phyloP scores from a whole-genome alignment of 768 basidiomycete species.

The Agaricus subrufescens region DNA sequence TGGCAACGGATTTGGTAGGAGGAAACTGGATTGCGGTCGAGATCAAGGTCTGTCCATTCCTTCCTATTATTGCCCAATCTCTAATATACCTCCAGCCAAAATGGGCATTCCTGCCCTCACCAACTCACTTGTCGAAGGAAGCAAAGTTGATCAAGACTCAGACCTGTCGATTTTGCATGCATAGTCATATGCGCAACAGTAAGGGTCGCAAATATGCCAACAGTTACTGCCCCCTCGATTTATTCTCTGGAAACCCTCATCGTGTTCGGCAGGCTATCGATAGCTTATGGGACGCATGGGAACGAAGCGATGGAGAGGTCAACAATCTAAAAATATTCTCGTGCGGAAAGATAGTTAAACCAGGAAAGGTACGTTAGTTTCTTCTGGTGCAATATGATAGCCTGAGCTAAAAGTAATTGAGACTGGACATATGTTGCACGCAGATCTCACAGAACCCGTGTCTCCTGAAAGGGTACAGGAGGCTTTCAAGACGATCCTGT shows the following conservation, averaged over 20 bases:
- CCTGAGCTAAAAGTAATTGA: constrained; percentile 11
- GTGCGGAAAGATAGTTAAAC: constrained; percentile 52
- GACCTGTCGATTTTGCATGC: constrained; percentile 92
- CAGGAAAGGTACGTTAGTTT: constrained; percentile 42
- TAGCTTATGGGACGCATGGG: constrained; percentile 73
- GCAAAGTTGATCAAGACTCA: constrained; percentile 57
- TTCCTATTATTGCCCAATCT: not conserved
- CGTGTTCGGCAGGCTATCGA: constrained; percentile 64
- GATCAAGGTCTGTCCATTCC: constrained; percentile 66
- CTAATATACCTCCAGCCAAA: constrained; percentile 63
- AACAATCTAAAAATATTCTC: constrained; percentile 87
- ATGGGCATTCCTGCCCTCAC: constrained; percentile 87
- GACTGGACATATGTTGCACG: constrained; percentile 24
- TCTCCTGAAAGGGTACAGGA: constrained; percentile 33
- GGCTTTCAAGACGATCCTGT: constrained; percentile 45
- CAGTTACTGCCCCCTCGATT: constrained; percentile 85
- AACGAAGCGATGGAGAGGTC: constrained; percentile 49
- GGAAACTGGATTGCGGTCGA: constrained; percentile 69
- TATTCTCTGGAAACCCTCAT: constrained; percentile 68
- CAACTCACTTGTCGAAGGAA: constrained; percentile 51
- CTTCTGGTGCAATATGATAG: not conserved
- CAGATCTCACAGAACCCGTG: constrained; percentile 11
- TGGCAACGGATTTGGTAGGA: constrained; percentile 80
- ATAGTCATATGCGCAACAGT: constrained; percentile 49
- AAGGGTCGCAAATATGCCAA: constrained; percentile 32